Conservation (phyloP, 345 rosid genomes). For the Moringa oleifera region DNA sequence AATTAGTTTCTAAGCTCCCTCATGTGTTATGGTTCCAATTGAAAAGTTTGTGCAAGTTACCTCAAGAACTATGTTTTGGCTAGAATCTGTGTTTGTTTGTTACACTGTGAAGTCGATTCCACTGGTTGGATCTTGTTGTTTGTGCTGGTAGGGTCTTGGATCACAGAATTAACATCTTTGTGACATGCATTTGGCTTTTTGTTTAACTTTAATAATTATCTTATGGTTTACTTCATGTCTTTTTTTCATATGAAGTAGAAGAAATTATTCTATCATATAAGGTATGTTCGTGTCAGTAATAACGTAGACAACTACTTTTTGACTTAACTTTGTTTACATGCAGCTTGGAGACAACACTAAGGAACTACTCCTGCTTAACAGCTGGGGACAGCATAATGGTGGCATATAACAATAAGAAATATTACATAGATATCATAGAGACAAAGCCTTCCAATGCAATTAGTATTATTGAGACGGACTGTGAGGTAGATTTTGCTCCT, state of each 20-base stretch:
- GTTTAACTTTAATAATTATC: too few species aligned
- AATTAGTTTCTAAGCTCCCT: background rate
- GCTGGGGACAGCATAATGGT: constrained; percentile 99
- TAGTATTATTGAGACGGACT: constrained; percentile 98
- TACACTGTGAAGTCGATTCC: background rate
- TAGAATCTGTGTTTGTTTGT: background rate
- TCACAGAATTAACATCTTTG: background rate
- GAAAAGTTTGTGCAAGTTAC: constrained; percentile 1
- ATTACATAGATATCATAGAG: constrained; percentile 92
- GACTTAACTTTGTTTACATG: constrained; percentile 16
- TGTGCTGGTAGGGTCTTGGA: background rate
- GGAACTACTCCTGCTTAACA: constrained; percentile 96
- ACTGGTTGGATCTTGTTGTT: background rate
- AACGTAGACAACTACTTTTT: background rate
- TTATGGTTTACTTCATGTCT: background rate
- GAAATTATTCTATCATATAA: background rate
- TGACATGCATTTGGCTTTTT: background rate
- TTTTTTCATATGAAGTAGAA: background rate
- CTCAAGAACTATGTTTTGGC: background rate
- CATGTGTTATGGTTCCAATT: background rate
- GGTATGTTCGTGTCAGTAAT: background rate
- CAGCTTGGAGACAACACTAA: constrained; percentile 93
- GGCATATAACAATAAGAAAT: constrained; percentile 94
- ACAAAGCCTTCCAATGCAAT: constrained; percentile 93
- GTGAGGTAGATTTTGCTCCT: constrained; percentile 99